Conservation (phyloP, 2,329 filamentous ascomycete genomes). For the Hansfordia pulvinata region DNA sequence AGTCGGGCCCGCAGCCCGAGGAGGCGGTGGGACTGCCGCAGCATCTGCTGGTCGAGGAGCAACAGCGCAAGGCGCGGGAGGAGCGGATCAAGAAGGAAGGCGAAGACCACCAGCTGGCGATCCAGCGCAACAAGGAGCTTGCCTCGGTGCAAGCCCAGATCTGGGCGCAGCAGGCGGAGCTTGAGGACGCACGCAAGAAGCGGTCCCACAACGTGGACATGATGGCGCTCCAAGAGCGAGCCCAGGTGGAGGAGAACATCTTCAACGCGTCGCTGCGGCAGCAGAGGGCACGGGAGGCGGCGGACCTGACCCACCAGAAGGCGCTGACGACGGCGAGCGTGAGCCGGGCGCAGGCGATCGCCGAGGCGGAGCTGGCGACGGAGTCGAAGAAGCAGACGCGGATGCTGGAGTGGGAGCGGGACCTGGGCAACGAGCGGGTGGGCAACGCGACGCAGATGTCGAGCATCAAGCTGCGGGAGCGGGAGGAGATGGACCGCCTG, state of each 20-base stretch:
- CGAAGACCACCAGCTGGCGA: slow-evolving; percentile 32
- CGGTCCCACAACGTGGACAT: slow-evolving; percentile 32
- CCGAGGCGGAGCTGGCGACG: slow-evolving; percentile 30
- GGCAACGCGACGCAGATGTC: slow-evolving; percentile 35
- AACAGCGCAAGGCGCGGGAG: slow-evolving; percentile 31
- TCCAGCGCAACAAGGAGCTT: slow-evolving; percentile 35
- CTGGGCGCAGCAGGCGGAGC: slow-evolving; percentile 29
- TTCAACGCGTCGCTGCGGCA: slow-evolving; percentile 22
- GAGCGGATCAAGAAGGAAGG: slow-evolving; percentile 29
- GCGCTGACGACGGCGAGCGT: slow-evolving; percentile 30
- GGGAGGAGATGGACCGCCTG: slow-evolving; percentile 34
- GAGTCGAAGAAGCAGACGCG: slow-evolving; percentile 28
- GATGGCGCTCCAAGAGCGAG: slow-evolving; percentile 25
- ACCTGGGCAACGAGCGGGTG: slow-evolving; percentile 28
- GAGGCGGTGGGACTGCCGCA: slow-evolving; percentile 37
- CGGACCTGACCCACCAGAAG: slow-evolving; percentile 30
- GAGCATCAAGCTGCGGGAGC: slow-evolving; percentile 31
- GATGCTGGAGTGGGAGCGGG: slow-evolving; percentile 34
- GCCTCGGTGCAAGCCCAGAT: slow-evolving; percentile 37
- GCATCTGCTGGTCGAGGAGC: slow-evolving; percentile 34
- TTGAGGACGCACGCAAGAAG: slow-evolving; percentile 35
- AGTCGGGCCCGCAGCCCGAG: slow-evolving; percentile 36
- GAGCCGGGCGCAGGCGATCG: slow-evolving; percentile 27
- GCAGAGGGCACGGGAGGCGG: slow-evolving; percentile 20
- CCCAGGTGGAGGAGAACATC: slow-evolving; percentile 30